phyloP scores from a whole-genome alignment of 179 eudicot genomes.

The Amaranthus tricolor region DNA sequence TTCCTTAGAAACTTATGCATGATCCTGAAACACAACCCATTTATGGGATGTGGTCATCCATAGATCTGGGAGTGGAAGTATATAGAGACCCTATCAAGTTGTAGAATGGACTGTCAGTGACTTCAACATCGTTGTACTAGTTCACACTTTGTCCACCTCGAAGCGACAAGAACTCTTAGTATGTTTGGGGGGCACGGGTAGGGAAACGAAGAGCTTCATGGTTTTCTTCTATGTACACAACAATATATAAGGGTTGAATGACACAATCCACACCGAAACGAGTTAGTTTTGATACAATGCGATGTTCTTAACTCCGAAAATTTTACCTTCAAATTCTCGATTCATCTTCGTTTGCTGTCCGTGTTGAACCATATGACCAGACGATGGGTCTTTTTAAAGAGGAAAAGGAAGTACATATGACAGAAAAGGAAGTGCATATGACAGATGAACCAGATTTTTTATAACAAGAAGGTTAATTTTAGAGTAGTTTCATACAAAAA shows the following conservation, averaged over 20 bases:
- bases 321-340: neutral
- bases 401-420: neutral
- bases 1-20: constrained; percentile 25
- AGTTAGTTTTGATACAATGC: neutral
- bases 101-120: constrained; percentile 67
- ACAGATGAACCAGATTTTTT: neutral
- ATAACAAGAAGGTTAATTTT: neutral
- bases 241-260: neutral
- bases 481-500: neutral
- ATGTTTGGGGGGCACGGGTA: neutral
- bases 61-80: constrained; percentile 61
- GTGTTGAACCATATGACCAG: neutral
- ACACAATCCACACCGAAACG: neutral
- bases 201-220: neutral
- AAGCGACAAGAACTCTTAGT: neutral
- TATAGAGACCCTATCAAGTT: constrained; percentile 41
- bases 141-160: neutral
- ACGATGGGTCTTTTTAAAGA: neutral
- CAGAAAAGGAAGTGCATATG: neutral
- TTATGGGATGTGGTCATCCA: constrained; percentile 51
- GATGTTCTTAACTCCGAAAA: neutral
- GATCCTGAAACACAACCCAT: constrained; percentile 65
- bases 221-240: too few species aligned
- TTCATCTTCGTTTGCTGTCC: neutral
- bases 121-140: constrained; percentile 43